These are phyloP conservation scores for Sporobolus alterniflorus DNA, from an alignment of 202 grass and related monocot species.

Conservation along the genomic window DNA sequence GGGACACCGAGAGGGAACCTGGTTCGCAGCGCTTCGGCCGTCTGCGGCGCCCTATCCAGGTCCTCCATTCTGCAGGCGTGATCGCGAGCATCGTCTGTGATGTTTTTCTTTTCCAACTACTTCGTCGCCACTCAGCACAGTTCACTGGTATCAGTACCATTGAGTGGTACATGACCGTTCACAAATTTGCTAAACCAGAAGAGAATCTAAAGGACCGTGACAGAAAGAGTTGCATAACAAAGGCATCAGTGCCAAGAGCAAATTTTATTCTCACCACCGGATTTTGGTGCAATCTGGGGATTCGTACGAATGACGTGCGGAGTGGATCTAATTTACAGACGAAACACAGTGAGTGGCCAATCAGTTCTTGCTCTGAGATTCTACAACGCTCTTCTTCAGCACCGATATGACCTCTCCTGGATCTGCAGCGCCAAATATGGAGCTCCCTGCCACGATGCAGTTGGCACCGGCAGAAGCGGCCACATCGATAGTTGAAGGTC, in stretches of 20 bases:
- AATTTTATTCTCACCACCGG: slow-evolving; percentile 39
- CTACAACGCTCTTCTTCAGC: slow-evolving; percentile 75
- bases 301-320: not conserved
- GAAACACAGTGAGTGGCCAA: not conserved
- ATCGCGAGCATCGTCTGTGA: too few relatives aligned
- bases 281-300: not conserved
- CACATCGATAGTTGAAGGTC: slow-evolving; percentile 80
- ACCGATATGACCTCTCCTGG: slow-evolving; percentile 74
- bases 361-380: slow-evolving; percentile 59
- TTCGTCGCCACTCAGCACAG: too few relatives aligned
- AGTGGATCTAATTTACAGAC: slow-evolving; percentile 15
- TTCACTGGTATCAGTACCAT: too few relatives aligned
- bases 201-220: not conserved
- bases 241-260: not conserved
- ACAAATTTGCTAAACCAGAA: too few relatives aligned
- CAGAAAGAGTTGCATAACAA: not conserved
- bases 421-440: slow-evolving; percentile 72
- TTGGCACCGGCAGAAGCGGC: slow-evolving; percentile 90
- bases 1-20: too few relatives aligned
- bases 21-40: too few relatives aligned
- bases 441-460: slow-evolving; percentile 95
- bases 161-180: too few relatives aligned
- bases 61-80: too few relatives aligned
- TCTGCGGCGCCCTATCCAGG: too few relatives aligned
- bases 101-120: too few relatives aligned